Evolutionary conservation across 2,329 filamentous ascomycete genomes (phyloP), one percentile per base, ranked within the genome.

Genomic region (Penicillium sp.): DNA sequence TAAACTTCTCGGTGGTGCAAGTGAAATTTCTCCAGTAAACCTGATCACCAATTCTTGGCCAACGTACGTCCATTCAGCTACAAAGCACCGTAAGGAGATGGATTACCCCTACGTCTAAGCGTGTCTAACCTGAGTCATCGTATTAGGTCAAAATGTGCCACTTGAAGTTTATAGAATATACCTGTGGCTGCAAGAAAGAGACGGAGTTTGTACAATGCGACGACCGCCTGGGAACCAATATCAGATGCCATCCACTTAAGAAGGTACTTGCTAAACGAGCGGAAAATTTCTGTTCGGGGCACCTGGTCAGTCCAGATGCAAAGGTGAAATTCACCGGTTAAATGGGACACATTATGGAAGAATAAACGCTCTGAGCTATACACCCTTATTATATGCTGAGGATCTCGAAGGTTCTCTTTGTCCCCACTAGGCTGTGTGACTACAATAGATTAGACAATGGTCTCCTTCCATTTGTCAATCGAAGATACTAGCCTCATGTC

Each of bases 111-210:
- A 37, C 34, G 34, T 36, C 21, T 37, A 46, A 46, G 43, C 32
- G n/a, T 15, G 9, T 18, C 27, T 49, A 36, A 49, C 29, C 33
- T 49, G 37, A 12, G 15, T 49, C 21, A 30, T 37, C 7, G n/a
- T 43, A 26, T n/a, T 3, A 49, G 46, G 39, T 29, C 37, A 43
- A 43, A 33, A 41, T 51, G 29, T 42, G 36, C 20, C 24, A 40
- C 26, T 39, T 21, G 32, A 45, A 46, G 27, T 40, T 32, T 33
- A 40, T 51, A 26, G 18, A 46, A 41, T 51, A 51, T 46, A 51
- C 41, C 2, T 51, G 42, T 34, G 48, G 48, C 13, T 46, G 26
- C 27, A 46, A n/a, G 34, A 26, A 23, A 24, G 32, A 46, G 21
- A 23, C 13, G 41, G 33, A 46, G 27, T 51, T 51, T 18, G 32